Percentiles rank a stretch among this genome's conserved stretches.
Conservation (phyloP, 192 early-diverging fungal species). For the Backusella luteola region DNA sequence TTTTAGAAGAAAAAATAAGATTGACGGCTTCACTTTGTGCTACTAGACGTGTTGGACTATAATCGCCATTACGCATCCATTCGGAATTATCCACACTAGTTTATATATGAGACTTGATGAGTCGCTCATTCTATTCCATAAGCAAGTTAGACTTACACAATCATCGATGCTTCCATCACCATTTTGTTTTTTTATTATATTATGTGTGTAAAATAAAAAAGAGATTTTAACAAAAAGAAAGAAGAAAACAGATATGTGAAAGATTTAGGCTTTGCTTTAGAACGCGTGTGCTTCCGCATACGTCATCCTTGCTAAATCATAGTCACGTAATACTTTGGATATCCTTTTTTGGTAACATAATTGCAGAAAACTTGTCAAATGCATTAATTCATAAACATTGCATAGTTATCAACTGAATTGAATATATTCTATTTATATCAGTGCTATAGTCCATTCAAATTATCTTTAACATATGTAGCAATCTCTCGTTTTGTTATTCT, state of each 20-base stretch:
- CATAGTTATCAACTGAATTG: too few relatives aligned
- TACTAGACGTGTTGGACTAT: slow-evolving; percentile 88
- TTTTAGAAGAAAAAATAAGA: slow-evolving; percentile 88
- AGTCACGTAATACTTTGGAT: background rate
- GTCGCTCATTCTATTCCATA: background rate
- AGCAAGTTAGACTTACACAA: slow-evolving; percentile 60
- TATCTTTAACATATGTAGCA: background rate
- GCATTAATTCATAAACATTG: background rate
- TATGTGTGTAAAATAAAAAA: background rate
- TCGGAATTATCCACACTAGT: slow-evolving; percentile 92
- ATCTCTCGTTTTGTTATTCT: background rate
- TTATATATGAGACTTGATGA: background rate
- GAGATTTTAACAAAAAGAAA: background rate
- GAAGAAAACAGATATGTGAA: background rate
- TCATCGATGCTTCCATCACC: slow-evolving; percentile 91
- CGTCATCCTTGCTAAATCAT: background rate
- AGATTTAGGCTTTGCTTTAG: background rate
- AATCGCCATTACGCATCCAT: slow-evolving; percentile 99
- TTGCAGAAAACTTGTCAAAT: background rate
- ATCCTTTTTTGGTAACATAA: background rate
- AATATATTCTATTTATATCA: background rate
- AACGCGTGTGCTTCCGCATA: slow-evolving; percentile 4
- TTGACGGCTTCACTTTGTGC: slow-evolving; percentile 95
- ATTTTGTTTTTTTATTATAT: slow-evolving; percentile 41
- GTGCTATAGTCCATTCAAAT: background rate